Percentiles rank a stretch among this genome's conserved stretches.
Evolutionary conservation across 2,329 filamentous ascomycete genomes (phyloP).

Genomic region (Penicillium occitanis): DNA sequence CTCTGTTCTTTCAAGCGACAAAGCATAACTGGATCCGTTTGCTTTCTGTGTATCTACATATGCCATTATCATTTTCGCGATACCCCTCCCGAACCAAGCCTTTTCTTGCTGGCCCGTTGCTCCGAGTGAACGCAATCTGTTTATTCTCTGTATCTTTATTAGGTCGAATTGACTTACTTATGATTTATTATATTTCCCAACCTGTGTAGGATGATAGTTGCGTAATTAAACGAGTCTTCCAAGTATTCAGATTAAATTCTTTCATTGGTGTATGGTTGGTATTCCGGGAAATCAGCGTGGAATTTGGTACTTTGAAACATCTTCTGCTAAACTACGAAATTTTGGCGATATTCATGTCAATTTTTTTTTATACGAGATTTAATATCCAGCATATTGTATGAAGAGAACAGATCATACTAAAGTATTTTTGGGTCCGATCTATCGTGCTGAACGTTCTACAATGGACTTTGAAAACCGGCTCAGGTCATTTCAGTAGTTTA

Average conservation of each 20-base stretch:
- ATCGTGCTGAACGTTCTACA: background rate
- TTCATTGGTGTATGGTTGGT: background rate
- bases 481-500: background rate
- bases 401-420: background rate
- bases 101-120: slow-evolving; percentile 4
- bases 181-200: background rate
- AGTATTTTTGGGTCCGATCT: background rate
- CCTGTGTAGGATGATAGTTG: background rate
- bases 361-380: background rate
- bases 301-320: background rate
- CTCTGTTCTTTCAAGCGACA: background rate
- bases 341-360: background rate
- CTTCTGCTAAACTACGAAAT: background rate
- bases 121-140: background rate
- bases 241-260: background rate
- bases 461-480: background rate
- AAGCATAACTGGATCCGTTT: background rate
- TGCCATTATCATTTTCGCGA: slow-evolving; percentile 1
- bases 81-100: slow-evolving; percentile 1
- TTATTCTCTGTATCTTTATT: background rate
- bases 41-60: slow-evolving; percentile 6
- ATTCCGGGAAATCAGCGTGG: background rate
- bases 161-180: background rate
- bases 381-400: background rate
- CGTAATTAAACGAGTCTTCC: slow-evolving; percentile 15